Evolutionary conservation across 208 protist species (phyloP).

Genomic region (Acanthamoeba royreba): DNA sequence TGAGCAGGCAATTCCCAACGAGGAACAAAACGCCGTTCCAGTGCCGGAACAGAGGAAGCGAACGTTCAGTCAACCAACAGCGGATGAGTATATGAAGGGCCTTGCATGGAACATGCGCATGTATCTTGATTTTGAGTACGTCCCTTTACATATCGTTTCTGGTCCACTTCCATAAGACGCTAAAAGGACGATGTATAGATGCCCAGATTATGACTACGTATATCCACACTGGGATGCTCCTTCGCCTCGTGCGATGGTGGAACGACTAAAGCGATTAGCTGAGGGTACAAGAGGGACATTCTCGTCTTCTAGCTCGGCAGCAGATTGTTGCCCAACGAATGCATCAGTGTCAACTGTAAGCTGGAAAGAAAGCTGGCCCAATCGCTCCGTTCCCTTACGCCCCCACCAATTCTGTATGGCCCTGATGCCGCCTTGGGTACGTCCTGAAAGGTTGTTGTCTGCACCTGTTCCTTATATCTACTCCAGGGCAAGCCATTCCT

Average conservation of each 20-base stretch:
- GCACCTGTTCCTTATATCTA: neutral
- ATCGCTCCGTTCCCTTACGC: neutral
- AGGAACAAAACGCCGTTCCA: neutral
- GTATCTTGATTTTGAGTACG: neutral
- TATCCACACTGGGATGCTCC: neutral
- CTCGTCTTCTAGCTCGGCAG: neutral
- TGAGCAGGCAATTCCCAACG: neutral
- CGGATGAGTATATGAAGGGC: neutral
- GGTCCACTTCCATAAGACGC: neutral
- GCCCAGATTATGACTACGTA: neutral
- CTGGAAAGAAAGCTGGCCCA: neutral
- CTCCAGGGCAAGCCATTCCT: neutral
- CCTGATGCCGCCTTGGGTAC: neutral
- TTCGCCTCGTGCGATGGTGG: neutral
- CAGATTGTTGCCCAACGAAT: neutral
- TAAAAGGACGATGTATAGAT: too few relatives aligned
- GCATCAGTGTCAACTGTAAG: neutral
- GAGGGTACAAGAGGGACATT: neutral
- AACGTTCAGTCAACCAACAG: neutral
- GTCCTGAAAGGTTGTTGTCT: neutral
- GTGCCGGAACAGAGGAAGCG: neutral
- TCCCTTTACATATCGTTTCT: neutral
- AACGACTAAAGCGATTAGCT: neutral
- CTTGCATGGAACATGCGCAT: constrained; percentile 31
- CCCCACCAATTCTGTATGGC: constrained; percentile 9